A percentile compares a stretch with the other conserved stretches of the same genome.
Conservation (phyloP, 768 basidiomycete genomes). For the Leccinum pellstonianum region DNA sequence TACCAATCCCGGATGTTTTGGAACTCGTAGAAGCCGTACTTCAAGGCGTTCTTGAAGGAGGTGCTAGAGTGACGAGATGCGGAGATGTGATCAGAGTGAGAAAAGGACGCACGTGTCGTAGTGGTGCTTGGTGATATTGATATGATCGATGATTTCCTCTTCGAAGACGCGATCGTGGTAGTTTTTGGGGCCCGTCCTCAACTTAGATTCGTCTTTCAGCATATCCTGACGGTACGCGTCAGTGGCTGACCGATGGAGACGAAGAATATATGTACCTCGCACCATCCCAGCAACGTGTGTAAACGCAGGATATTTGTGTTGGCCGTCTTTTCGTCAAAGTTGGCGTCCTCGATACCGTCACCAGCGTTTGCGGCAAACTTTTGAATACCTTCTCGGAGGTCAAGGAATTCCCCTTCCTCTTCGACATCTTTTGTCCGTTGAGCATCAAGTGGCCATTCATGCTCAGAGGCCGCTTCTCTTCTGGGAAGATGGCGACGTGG, state of each 20-base stretch:
- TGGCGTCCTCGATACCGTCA: slow-evolving; percentile 96
- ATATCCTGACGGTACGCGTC: slow-evolving; percentile 59
- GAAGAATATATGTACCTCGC: slow-evolving; percentile 70
- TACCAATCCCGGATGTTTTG: slow-evolving; percentile 95
- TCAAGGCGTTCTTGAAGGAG: slow-evolving; percentile 93
- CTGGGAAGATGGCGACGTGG: slow-evolving; percentile 89
- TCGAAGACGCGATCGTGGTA: slow-evolving; percentile 92
- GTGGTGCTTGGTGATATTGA: slow-evolving; percentile 75
- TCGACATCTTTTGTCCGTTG: slow-evolving; percentile 99
- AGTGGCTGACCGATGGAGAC: neutral
- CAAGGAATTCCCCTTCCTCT: slow-evolving; percentile 93
- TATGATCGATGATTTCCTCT: slow-evolving; percentile 84
- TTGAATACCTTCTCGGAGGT: slow-evolving; percentile 84
- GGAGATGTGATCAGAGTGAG: neutral
- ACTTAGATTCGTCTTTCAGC: slow-evolving; percentile 62
- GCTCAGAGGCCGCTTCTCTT: slow-evolving; percentile 85
- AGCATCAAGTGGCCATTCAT: slow-evolving; percentile 96
- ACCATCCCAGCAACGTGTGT: slow-evolving; percentile 89
- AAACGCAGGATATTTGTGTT: slow-evolving; percentile 95
- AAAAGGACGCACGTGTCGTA: slow-evolving; percentile 69
- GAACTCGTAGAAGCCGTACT: slow-evolving; percentile 94
- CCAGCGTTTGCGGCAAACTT: slow-evolving; percentile 99
- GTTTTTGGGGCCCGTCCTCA: slow-evolving; percentile 71
- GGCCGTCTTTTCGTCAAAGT: slow-evolving; percentile 98
- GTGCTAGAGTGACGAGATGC: slow-evolving; percentile 48